Evolutionary conservation across 257 asterid genomes (phyloP).

Genomic region (Plantago ovata): DNA sequence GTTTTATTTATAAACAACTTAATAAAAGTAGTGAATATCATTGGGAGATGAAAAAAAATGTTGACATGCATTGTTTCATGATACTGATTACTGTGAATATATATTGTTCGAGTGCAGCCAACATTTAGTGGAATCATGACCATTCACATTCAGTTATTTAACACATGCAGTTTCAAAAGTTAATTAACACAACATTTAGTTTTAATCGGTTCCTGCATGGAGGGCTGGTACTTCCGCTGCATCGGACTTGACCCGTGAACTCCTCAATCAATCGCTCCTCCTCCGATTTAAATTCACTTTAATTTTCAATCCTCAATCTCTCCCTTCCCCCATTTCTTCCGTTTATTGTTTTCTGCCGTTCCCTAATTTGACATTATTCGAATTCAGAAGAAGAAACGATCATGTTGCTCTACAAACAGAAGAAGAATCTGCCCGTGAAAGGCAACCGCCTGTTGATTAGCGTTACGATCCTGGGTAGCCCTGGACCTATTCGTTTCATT

Average conservation of each 20-base stretch:
- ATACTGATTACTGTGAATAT: too few relatives aligned
- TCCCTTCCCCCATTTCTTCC: background rate
- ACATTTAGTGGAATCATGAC: too few relatives aligned
- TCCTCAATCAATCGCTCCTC: background rate
- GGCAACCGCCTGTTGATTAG: constrained; percentile 69
- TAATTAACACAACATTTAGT: too few relatives aligned
- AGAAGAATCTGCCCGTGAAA: constrained; percentile 63
- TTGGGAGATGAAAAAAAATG: too few relatives aligned
- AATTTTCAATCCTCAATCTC: background rate
- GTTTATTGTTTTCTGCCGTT: background rate
- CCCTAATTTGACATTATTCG: background rate
- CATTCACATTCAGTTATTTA: too few relatives aligned
- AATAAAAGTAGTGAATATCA: too few relatives aligned
- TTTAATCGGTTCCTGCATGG: constrained; percentile 88
- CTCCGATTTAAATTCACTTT: too few relatives aligned
- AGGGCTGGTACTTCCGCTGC: constrained; percentile 99
- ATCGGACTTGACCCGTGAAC: constrained; percentile 79
- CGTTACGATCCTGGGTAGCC: constrained; percentile 75
- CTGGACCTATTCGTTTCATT: constrained; percentile 90
- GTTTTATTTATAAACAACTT: too few relatives aligned
- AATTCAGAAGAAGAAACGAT: constrained; percentile 4
- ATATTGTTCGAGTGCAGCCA: too few relatives aligned
- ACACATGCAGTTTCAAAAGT: too few relatives aligned
- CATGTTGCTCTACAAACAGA: constrained; percentile 75
- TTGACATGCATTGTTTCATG: too few relatives aligned